Percentiles rank a stretch among this genome's conserved stretches.
These are phyloP conservation scores for Penicillium atrosanguineum DNA, from an alignment of 495 filamentous ascomycete genomes.

Conservation along the genomic window DNA sequence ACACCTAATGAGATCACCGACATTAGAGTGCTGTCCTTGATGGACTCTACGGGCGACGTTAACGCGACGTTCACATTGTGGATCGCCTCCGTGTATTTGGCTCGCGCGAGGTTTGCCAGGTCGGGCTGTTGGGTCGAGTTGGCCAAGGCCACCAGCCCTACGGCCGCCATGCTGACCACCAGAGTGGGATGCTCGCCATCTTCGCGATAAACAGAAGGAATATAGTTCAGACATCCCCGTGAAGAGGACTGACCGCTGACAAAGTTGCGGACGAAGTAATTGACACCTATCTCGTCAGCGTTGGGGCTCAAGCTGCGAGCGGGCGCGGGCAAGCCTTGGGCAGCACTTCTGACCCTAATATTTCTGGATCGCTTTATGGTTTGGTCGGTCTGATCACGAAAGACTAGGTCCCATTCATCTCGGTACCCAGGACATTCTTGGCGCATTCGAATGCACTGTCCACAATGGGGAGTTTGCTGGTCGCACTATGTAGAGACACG, in stretches of 20 bases:
- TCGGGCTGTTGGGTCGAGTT: conserved; percentile 30
- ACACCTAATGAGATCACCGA: conserved; percentile 58
- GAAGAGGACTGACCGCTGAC: conserved; percentile 21
- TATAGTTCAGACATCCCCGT: conserved; percentile 35
- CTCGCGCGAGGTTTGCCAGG: conserved; percentile 33
- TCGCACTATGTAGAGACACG: conserved; percentile 22
- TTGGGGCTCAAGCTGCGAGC: conserved; percentile 9
- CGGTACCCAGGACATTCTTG: conserved; percentile 29
- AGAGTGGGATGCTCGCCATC: conserved; percentile 33
- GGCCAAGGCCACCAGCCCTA: conserved; percentile 43
- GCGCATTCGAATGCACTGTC: conserved; percentile 27
- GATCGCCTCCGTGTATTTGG: conserved; percentile 42
- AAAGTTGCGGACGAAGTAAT: conserved; percentile 39
- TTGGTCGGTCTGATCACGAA: conserved; percentile 39
- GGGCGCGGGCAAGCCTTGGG: neutral
- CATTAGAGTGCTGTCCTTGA: conserved; percentile 58
- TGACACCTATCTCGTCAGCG: conserved; percentile 26
- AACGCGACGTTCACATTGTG: conserved; percentile 48
- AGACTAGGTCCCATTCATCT: conserved; percentile 41
- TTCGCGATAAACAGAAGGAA: conserved; percentile 20
- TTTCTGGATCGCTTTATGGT: conserved; percentile 26
- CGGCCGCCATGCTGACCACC: conserved; percentile 40
- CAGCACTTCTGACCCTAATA: conserved; percentile 5
- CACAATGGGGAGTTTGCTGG: conserved; percentile 25
- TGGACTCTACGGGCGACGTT: conserved; percentile 46